Evolutionary conservation across 2,329 filamentous ascomycete genomes (phyloP), one percentile per base, ranked within the genome.

Genomic region (Pestalotiopsis sp.): DNA sequence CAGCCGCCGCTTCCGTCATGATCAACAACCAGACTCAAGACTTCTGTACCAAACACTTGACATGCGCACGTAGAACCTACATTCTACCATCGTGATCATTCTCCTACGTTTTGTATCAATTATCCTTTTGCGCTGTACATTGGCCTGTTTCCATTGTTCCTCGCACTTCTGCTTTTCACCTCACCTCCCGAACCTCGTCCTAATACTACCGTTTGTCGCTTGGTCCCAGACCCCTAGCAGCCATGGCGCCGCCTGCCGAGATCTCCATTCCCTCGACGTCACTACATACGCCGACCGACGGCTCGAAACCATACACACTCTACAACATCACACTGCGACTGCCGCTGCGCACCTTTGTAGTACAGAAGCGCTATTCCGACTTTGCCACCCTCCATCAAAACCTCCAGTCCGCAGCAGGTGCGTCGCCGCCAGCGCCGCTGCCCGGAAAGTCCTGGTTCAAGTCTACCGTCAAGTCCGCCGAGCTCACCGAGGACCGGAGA

Each of bases 351-450:
- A 92, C 92, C 4, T 92, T 91, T 74, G 91, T 92, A 72, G 85
- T 94, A 4, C 89, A 91, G 75, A 95, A 95, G 80, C 92, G 93
- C 75, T 97, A 95, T 84, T 93, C 91, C 66, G 93, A 96, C 78
- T 96, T 96, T 77, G 83, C 84, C 67, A 79, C 84, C 61, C 89
- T 97, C 17, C 89, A 96, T 81, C 79, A 83, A 38, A 81, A 86
- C 4, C 86, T 97, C 9, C 84, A 85, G 23, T 82, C 86, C 56
- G 83, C 89, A 64, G 87, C 91, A 68, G 89, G 90, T 73, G 77
- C 83, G 25, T 79, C 91, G 23, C 92, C 93, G 7, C 93, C 93
- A 0, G 83, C 84, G 1, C 82, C 91, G 0, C 84, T 95, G 2
- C 93, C 93, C 0, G 83, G 82, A 14, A 96, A 96, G 78, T 90